Percentiles rank a stretch among this genome's conserved stretches.
Conservation (phyloP, 2,329 filamentous ascomycete genomes). For the Fusarium subglutinans region DNA sequence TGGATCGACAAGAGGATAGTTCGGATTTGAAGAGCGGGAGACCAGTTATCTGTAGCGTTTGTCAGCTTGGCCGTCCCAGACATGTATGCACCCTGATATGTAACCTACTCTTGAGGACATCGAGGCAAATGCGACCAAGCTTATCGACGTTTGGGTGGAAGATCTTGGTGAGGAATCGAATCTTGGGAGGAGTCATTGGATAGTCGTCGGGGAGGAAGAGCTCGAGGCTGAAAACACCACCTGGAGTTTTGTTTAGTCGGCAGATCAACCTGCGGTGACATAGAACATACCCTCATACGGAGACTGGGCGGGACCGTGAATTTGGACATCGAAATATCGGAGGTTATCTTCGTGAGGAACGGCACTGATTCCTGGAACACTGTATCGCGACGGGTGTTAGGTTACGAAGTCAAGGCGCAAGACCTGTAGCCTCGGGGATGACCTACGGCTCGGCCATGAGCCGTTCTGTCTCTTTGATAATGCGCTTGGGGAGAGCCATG, state of each 20-base stretch:
- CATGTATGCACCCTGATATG: not conserved
- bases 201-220: constrained; percentile 98
- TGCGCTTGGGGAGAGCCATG: constrained; percentile 91
- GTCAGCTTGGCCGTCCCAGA: constrained; percentile 15
- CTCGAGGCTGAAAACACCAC: constrained; percentile 94
- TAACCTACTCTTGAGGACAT: constrained; percentile 90
- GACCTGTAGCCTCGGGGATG: constrained; percentile 1
- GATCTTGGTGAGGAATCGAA: constrained; percentile 98
- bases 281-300: constrained; percentile 84
- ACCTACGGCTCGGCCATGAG: constrained; percentile 94
- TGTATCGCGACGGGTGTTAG: constrained; percentile 51
- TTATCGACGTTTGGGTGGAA: constrained; percentile 99
- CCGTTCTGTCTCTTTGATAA: constrained; percentile 98
- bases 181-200: constrained; percentile 98
- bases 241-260: constrained; percentile 47
- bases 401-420: constrained; percentile 19
- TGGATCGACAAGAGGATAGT: constrained; percentile 99
- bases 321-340: constrained; percentile 97
- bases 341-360: constrained; percentile 97
- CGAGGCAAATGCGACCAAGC: constrained; percentile 94
- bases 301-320: constrained; percentile 89
- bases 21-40: constrained; percentile 94
- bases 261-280: not conserved
- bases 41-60: constrained; percentile 87
- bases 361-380: constrained; percentile 95